A percentile compares a stretch with the other conserved stretches of the same genome.
These are phyloP conservation scores for Circinella minor DNA, from an alignment of 371 early-diverging fungal species.

Conservation along the genomic window DNA sequence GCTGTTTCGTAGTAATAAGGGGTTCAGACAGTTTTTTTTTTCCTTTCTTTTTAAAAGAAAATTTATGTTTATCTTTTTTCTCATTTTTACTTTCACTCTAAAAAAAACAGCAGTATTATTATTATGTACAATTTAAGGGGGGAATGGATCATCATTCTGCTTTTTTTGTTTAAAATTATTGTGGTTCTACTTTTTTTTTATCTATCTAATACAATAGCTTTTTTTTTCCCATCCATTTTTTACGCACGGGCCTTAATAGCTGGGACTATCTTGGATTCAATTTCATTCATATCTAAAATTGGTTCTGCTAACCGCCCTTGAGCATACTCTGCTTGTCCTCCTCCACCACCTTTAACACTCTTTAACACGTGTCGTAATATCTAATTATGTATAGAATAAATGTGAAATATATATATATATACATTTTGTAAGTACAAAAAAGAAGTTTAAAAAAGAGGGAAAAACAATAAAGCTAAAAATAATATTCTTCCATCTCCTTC, in stretches of 20 bases:
- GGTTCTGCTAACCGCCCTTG: slow-evolving; percentile 44
- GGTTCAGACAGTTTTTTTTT: too few species aligned
- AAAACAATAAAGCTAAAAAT: too few species aligned
- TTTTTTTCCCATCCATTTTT: neutral
- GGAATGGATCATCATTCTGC: too few species aligned
- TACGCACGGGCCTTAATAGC: slow-evolving; percentile 20
- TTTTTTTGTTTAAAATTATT: too few species aligned
- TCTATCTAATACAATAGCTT: neutral
- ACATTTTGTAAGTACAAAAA: too few species aligned
- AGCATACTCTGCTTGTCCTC: slow-evolving; percentile 53
- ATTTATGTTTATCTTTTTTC: neutral
- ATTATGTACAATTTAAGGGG: too few species aligned
- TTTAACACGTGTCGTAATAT: slow-evolving; percentile 48
- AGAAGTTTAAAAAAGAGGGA: too few species aligned
- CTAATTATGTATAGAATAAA: slow-evolving; percentile 18
- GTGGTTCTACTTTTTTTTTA: neutral
- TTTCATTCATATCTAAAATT: slow-evolving; percentile 21
- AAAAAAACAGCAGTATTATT: too few species aligned
- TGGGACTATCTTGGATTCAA: slow-evolving; percentile 36
- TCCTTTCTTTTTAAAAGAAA: too few species aligned
- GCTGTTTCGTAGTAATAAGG: too few species aligned
- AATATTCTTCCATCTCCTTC: neutral
- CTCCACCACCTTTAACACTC: slow-evolving; percentile 50
- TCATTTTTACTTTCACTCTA: neutral
- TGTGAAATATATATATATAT: too few species aligned